A percentile compares a stretch with the other conserved stretches of the same genome.
Conservation (phyloP, 495 filamentous ascomycete species). For the Elaphomyces granulatus region DNA sequence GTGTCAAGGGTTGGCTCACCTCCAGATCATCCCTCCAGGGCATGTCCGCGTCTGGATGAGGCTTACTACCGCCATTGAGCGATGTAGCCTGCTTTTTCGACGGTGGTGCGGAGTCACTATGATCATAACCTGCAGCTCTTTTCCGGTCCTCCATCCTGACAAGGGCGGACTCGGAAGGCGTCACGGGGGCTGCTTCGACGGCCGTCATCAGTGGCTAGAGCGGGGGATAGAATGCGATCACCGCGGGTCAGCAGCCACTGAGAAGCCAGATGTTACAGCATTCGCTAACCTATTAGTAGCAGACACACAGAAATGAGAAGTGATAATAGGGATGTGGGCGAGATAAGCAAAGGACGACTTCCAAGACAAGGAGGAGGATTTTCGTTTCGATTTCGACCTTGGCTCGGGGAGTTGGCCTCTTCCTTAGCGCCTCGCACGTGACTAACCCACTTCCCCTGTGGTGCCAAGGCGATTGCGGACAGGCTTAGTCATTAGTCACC, state of each 20-base stretch:
- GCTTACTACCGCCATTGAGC: conserved; percentile 58
- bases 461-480: no score
- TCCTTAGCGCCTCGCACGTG: conserved; percentile 26
- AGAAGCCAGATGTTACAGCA: conserved; percentile 6
- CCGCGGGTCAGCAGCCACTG: conserved; percentile 28
- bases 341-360: conserved; percentile 18
- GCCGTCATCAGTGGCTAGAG: conserved; percentile 61
- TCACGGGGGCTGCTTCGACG: conserved; percentile 54
- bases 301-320: conserved; percentile 1
- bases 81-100: conserved; percentile 67
- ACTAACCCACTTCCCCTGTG: conserved; percentile 19
- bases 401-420: no score
- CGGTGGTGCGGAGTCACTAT: conserved; percentile 68
- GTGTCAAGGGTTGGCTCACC: conserved; percentile 41
- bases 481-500: no score
- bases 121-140: conserved; percentile 58
- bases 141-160: conserved; percentile 98
- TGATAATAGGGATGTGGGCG: conserved; percentile 16
- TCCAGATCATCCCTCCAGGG: conserved; percentile 79
- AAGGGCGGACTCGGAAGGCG: conserved; percentile 53
- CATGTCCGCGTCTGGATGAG: conserved; percentile 65
- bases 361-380: conserved; percentile 30
- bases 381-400: no score
- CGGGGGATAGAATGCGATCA: conserved; percentile 20
- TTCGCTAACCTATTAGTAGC: no score